Base-by-base conservation (phyloP, 78 protist genomes). In the Dictyostelium purpureum region DNA sequence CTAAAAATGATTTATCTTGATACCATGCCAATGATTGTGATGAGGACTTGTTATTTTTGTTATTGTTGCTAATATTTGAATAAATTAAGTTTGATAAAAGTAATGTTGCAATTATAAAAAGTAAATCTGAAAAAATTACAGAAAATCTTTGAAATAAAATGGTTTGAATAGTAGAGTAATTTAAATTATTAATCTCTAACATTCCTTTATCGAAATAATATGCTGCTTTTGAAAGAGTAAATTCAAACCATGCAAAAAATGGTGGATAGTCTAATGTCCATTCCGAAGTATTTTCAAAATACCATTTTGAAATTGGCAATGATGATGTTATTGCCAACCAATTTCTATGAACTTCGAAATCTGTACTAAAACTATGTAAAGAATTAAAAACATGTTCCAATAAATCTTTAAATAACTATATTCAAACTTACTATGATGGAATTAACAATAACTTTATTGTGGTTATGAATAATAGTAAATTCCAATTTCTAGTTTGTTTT, bases 211-310 rank as follows among this genome's bases (percentile, higher is more conserved):
- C 99, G 57, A 89, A 21, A 67, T n/a, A 33, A 24, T 26, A 6
- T 6, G 98, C 98, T 21, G 88, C 12, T 40, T 37, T 65, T 10
- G 97, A 45, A 3, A 98, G 78, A 1, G 38, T 1, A 38, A 74
- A 71, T 87, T 99, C 99, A 31, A 98, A 98, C 94, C 93, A 97
- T 1, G 99, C 99, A 88, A 99, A 99, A 47, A 97, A 78, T 4
- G 99, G 99, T 33, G 99, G 99, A 56, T 99, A 99, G 66, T 99
- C 99, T 31, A 99, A 94, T 18, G 99, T 98, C 99, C 99, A 97
- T 19, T 71, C 76, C 6, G 98, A 96, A 0, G 97, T 96, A 18
- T 67, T 91, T 90, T 97, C 98, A 54, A 33, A 45, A 78, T 97
- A 97, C 99, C 99, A 97, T 49, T 88, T 45, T 3, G 69, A 26